A percentile compares a stretch with the other conserved stretches of the same genome.
Conservation (phyloP, 495 filamentous ascomycete genomes). For the Penicillium chermesinum region DNA sequence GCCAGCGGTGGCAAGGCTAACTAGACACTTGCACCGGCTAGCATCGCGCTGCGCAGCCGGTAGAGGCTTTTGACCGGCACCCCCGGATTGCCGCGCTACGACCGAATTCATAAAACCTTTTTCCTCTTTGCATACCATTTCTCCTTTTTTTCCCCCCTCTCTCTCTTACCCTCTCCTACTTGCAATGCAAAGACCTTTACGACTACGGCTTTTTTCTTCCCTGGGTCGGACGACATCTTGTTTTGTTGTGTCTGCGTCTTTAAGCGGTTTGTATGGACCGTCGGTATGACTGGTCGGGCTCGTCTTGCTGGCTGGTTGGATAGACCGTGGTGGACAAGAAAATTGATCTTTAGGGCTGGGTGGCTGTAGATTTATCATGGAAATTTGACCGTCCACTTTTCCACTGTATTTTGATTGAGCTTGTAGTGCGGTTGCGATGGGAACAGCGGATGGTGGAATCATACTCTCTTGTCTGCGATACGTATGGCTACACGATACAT, state of each 20-base stretch:
- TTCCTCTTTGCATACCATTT: conserved; percentile 24
- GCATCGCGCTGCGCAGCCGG: conserved; percentile 34
- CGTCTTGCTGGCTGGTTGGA: background rate
- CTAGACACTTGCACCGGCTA: conserved; percentile 38
- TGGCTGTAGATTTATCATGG: conserved; percentile 5
- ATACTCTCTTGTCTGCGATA: no score
- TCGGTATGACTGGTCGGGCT: background rate
- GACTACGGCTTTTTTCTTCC: conserved; percentile 25
- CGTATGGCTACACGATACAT: no score
- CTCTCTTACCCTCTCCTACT: conserved; percentile 27
- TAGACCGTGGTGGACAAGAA: conserved; percentile 1
- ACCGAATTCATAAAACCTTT: conserved; percentile 22
- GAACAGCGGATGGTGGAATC: no score
- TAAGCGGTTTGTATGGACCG: conserved; percentile 6
- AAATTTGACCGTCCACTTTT: conserved; percentile 5
- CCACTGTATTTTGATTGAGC: background rate
- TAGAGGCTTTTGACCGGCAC: conserved; percentile 7
- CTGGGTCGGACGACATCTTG: conserved; percentile 1
- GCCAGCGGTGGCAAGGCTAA: conserved; percentile 70
- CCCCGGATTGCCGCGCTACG: conserved; percentile 22
- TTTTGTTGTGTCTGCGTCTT: conserved; percentile 2
- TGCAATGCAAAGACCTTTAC: conserved; percentile 44
- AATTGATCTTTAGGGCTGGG: conserved; percentile 3
- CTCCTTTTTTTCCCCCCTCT: no score
- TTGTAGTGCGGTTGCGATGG: background rate